A percentile compares a stretch with the other conserved stretches of the same genome.
Evolutionary conservation across 202 grass and related monocot species (phyloP).

Genomic region (Brachypodium distachyon): DNA sequence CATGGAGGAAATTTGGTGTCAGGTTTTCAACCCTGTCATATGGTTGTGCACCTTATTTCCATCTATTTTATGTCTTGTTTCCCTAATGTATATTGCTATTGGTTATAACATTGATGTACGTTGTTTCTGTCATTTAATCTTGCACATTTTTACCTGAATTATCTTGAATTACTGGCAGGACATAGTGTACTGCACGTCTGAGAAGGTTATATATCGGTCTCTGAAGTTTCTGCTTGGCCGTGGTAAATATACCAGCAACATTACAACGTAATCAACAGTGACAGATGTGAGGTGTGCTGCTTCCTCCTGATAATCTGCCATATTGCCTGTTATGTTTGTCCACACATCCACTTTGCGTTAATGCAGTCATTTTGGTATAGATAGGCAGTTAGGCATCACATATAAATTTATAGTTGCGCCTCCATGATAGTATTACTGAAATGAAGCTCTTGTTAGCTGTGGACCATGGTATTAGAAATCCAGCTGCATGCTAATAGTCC

Average conservation of each 20-base stretch:
- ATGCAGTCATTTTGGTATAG: background rate
- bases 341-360: background rate
- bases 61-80: background rate
- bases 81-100: background rate
- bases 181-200: constrained; percentile 66
- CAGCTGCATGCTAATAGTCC: background rate
- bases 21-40: background rate
- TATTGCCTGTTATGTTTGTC: background rate
- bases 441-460: background rate
- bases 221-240: constrained; percentile 80
- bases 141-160: constrained; percentile 23
- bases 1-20: background rate
- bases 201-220: constrained; percentile 77
- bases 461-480: background rate
- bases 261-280: constrained; percentile 58
- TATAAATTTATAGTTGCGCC: background rate
- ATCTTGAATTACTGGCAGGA: constrained; percentile 40
- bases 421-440: background rate
- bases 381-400: background rate
- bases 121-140: background rate
- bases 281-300: constrained; percentile 60
- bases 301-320: background rate
- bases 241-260: constrained; percentile 61
- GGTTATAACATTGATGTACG: background rate
- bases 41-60: background rate